A percentile compares a stretch with the other conserved stretches of the same genome.
These are phyloP conservation scores for Paecilomyces niveus DNA, from an alignment of 2,329 filamentous ascomycete species.

Conservation along the genomic window DNA sequence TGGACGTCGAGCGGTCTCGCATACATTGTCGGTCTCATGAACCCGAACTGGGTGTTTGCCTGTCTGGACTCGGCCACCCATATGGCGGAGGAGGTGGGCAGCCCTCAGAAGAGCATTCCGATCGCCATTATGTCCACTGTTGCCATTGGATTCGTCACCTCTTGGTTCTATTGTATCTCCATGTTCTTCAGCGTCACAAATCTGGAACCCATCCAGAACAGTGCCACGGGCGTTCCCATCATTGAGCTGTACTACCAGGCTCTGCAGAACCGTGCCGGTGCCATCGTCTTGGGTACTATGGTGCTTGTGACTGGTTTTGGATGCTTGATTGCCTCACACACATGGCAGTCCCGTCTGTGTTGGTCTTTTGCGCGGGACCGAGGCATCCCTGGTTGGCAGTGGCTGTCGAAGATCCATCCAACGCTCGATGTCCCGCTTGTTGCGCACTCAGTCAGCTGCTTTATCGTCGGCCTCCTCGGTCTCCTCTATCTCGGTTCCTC, in stretches of 20 bases:
- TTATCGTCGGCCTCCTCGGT: slow-evolving; percentile 41
- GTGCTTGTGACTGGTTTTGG: slow-evolving; percentile 43
- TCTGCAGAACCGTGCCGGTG: slow-evolving; percentile 38
- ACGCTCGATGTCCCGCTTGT: slow-evolving; percentile 39
- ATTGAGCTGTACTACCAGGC: slow-evolving; percentile 42
- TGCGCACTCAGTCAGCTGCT: slow-evolving; percentile 39
- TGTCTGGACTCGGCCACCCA: slow-evolving; percentile 46
- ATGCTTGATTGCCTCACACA: slow-evolving; percentile 42
- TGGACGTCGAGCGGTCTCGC: slow-evolving; percentile 42
- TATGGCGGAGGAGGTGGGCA: slow-evolving; percentile 44
- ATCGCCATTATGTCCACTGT: slow-evolving; percentile 46
- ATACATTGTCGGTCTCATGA: slow-evolving; percentile 47
- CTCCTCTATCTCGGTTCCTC: slow-evolving; percentile 41
- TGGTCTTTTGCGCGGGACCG: slow-evolving; percentile 49
- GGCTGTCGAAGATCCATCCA: slow-evolving; percentile 34
- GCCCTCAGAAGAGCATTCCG: slow-evolving; percentile 42
- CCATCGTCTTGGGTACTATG: slow-evolving; percentile 40
- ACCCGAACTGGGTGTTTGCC: slow-evolving; percentile 45
- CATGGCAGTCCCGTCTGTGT: slow-evolving; percentile 45
- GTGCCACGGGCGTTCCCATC: slow-evolving; percentile 40
- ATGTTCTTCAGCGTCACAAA: slow-evolving; percentile 47
- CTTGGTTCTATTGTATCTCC: slow-evolving; percentile 41
- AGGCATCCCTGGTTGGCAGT: slow-evolving; percentile 39
- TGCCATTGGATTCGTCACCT: slow-evolving; percentile 43
- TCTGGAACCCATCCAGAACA: slow-evolving; percentile 33